Evolutionary conservation across 495 filamentous ascomycete species (phyloP).

Genomic region (Penicillium parvum): DNA sequence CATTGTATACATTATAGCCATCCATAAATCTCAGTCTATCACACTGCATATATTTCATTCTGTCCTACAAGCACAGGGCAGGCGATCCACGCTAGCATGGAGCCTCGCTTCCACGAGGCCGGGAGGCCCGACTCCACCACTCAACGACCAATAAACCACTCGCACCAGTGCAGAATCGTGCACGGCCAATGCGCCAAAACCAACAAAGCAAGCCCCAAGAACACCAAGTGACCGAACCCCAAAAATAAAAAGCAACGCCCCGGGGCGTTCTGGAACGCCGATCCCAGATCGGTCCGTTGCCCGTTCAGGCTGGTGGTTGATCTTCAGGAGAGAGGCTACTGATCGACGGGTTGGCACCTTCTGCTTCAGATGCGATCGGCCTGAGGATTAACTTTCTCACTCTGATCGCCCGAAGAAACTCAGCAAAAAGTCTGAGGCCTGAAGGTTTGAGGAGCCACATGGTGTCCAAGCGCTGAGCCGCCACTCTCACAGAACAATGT

Average conservation of each 20-base stretch:
- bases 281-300: slow-evolving; percentile 18
- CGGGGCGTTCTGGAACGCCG: slow-evolving; percentile 25
- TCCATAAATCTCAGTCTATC: no score
- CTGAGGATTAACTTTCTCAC: not conserved
- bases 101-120: slow-evolving; percentile 30
- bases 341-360: not conserved
- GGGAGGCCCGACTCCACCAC: slow-evolving; percentile 11
- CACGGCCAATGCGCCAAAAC: no score
- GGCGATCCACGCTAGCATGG: slow-evolving; percentile 24
- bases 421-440: not conserved
- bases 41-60: no score
- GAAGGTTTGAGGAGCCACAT: slow-evolving; percentile 24
- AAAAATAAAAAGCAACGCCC: slow-evolving; percentile 7
- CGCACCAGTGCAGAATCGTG: slow-evolving; percentile 4
- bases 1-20: no score
- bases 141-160: slow-evolving; percentile 27
- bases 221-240: no score
- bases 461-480: slow-evolving; percentile 24
- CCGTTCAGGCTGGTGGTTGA: slow-evolving; percentile 5
- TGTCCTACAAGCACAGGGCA: slow-evolving; percentile 12
- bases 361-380: not conserved
- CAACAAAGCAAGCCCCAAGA: no score
- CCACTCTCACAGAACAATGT: slow-evolving; percentile 9
- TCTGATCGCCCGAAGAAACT: not conserved
- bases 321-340: slow-evolving; percentile 11